Evolutionary conservation across 2,329 filamentous ascomycete genomes (phyloP).

Genomic region (Xylaria sp.): DNA sequence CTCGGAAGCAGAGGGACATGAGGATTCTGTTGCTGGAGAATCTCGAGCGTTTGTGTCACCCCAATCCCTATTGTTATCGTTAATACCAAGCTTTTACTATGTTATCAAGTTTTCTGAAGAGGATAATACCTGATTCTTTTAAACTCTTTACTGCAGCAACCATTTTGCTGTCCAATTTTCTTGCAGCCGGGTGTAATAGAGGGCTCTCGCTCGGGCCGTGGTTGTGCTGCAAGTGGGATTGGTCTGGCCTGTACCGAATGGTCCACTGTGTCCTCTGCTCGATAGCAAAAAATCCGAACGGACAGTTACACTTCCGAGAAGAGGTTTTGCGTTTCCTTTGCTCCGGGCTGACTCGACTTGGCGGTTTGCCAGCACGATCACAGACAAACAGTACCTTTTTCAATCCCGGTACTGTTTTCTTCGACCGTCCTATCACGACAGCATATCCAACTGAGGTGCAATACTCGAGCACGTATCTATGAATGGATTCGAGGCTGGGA

Average conservation of each 20-base stretch:
- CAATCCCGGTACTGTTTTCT: constrained; percentile 69
- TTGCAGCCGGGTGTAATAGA: constrained; percentile 68
- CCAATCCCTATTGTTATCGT: constrained; percentile 58
- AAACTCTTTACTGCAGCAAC: constrained; percentile 70
- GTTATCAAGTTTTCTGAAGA: constrained; percentile 11
- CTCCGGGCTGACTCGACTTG: constrained; percentile 66
- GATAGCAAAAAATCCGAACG: constrained; percentile 73
- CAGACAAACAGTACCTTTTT: constrained; percentile 73
- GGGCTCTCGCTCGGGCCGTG: constrained; percentile 71
- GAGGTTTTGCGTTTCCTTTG: constrained; percentile 69
- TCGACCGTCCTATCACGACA: constrained; percentile 70
- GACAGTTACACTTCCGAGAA: constrained; percentile 71
- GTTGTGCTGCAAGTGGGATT: constrained; percentile 64
- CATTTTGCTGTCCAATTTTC: constrained; percentile 71
- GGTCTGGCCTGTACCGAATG: constrained; percentile 66
- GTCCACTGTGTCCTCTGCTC: constrained; percentile 72
- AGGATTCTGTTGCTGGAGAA: constrained; percentile 67
- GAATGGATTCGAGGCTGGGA: constrained; percentile 67
- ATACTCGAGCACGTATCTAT: constrained; percentile 68
- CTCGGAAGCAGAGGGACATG: constrained; percentile 67
- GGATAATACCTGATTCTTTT: constrained; percentile 66
- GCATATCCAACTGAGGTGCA: constrained; percentile 71
- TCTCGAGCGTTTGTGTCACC: constrained; percentile 69
- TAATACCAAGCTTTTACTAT: constrained; percentile 37
- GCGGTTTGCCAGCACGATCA: constrained; percentile 68